A percentile compares a stretch with the other conserved stretches of the same genome.
Conservation (phyloP, 73 alveolate species). For the Tetrahymena elliotti region DNA sequence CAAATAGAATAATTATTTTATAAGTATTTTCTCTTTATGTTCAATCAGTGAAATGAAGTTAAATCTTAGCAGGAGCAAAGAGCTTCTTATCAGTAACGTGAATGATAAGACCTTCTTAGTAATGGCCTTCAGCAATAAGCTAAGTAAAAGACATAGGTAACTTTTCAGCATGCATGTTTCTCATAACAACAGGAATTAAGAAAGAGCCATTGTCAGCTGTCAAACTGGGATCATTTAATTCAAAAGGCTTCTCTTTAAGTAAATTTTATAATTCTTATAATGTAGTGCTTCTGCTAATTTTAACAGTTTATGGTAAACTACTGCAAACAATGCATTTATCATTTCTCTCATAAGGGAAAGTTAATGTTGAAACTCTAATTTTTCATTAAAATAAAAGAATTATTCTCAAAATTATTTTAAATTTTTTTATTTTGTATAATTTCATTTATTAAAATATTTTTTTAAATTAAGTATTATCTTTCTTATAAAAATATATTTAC, state of each 20-base stretch:
- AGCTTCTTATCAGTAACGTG: not conserved
- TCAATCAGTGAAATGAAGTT: not conserved
- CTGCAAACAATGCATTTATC: conserved; percentile 50
- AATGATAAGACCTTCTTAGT: not conserved
- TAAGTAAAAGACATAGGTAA: not conserved
- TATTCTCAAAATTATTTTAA: not conserved
- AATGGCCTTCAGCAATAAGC: not conserved
- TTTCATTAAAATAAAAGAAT: conserved; percentile 48
- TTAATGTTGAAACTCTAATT: conserved; percentile 9
- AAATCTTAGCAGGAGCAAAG: not conserved
- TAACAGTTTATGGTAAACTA: not conserved
- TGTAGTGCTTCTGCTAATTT: not conserved
- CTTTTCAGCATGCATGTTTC: not conserved
- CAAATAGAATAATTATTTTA: too few relatives aligned
- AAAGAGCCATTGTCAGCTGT: not conserved
- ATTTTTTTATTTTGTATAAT: too few relatives aligned
- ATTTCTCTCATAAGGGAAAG: not conserved
- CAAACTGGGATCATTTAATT: not conserved
- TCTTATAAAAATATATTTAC: not conserved
- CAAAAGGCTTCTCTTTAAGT: not conserved
- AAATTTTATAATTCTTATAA: not conserved
- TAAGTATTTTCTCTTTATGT: too few relatives aligned
- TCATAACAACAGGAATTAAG: not conserved
- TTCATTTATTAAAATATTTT: too few relatives aligned
- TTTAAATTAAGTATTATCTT: too few relatives aligned